A percentile compares a stretch with the other conserved stretches of the same genome.
phyloP scores from a whole-genome alignment of 2,329 filamentous ascomycete species.

The Blastomyces emzantsi region DNA sequence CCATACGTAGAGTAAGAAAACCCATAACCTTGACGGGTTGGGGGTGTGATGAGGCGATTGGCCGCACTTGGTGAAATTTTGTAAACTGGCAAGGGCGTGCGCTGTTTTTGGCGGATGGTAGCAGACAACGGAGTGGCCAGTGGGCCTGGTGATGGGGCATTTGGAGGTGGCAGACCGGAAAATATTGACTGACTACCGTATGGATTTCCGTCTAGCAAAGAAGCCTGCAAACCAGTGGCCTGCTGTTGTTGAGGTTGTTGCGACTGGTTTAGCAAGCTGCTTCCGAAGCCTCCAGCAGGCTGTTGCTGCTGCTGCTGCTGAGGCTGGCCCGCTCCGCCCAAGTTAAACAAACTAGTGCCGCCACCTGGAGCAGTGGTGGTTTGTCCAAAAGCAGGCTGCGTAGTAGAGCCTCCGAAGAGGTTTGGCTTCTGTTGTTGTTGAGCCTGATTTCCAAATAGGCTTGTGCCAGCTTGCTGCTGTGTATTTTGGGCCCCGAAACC shows the following conservation, averaged over 20 bases:
- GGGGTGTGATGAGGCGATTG: conserved; percentile 71
- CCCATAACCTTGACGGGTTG: conserved; percentile 72
- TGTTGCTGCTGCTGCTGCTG: conserved; percentile 32
- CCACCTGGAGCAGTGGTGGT: conserved; percentile 21
- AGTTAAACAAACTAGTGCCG: conserved; percentile 15
- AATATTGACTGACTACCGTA: conserved; percentile 88
- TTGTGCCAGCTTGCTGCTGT: conserved; percentile 25
- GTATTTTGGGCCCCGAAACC: conserved; percentile 30
- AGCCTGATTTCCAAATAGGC: conserved; percentile 36
- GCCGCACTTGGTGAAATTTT: conserved; percentile 76
- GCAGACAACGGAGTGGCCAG: conserved; percentile 81
- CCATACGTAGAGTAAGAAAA: conserved; percentile 92
- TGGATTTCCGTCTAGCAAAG: conserved; percentile 72
- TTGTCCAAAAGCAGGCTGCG: conserved; percentile 21
- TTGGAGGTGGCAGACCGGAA: conserved; percentile 56
- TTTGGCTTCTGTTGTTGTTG: conserved; percentile 49
- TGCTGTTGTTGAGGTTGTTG: conserved; percentile 28
- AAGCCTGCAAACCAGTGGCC: conserved; percentile 56
- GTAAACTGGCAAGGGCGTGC: conserved; percentile 73
- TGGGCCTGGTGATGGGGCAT: conserved; percentile 66
- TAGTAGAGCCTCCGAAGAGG: conserved; percentile 41
- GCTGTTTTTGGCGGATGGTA: conserved; percentile 66
- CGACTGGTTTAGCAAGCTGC: conserved; percentile 40
- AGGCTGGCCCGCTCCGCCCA: conserved; percentile 12
- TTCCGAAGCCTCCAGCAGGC: conserved; percentile 34